Evolutionary conservation across 352 stramenopile species (phyloP), one percentile per base, ranked within the genome.

Genomic region (Chrysophaeum taylorii): DNA sequence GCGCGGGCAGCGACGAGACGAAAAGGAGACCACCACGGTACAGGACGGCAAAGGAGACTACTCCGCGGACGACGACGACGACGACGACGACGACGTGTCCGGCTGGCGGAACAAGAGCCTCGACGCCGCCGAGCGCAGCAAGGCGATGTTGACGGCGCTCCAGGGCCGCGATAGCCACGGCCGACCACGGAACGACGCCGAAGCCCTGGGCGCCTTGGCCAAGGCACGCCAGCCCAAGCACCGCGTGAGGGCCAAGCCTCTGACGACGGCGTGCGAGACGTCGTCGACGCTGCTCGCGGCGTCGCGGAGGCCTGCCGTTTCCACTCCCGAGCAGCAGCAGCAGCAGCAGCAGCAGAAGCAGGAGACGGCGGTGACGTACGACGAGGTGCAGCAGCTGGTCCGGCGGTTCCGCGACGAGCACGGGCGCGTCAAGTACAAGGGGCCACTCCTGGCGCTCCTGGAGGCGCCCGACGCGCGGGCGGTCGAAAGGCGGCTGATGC

Each of bases 241-340:
- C 68, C 83, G 85, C 2, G 86, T 92, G 39, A 79, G 85, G 29
- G 87, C 87, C 33, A 76, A 80, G 18, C 84, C 85, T 7, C 66
- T 94, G 0, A 79, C 89, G 0, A 85, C 91, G 45, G 81, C 77
- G 1, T 89, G 90, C 25, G 70, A 82, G 5, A 87, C n/a, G n/a
- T n/a, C n/a, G n/a, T n/a, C n/a, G n/a, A n/a, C n/a, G n/a, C n/a
- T n/a, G n/a, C n/a, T n/a, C n/a, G n/a, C n/a, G n/a, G n/a, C n/a
- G n/a, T n/a, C n/a, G n/a, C n/a, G n/a, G n/a, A n/a, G n/a, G n/a
- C n/a, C n/a, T n/a, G n/a, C n/a, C n/a, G n/a, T n/a, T n/a, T n/a
- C n/a, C n/a, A n/a, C n/a, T n/a, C n/a, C n/a, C n/a, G n/a, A n/a
- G n/a, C n/a, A n/a, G n/a, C n/a, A n/a, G n/a, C n/a, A n/a, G n/a